phyloP scores from a whole-genome alignment of 441 rosid species.

The Populus hybrid region DNA sequence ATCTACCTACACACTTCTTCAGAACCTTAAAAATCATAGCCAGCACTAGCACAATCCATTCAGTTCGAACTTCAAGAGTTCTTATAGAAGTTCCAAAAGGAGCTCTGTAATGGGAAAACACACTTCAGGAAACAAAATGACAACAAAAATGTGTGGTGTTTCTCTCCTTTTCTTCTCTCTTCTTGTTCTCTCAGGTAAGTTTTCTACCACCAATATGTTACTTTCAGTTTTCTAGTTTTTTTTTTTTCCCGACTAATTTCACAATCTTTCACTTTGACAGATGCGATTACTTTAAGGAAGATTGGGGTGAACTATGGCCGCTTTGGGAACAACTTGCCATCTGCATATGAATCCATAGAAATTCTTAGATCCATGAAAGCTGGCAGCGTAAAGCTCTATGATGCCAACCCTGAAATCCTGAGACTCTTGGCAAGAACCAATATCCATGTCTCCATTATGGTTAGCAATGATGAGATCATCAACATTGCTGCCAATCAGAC shows the following conservation, averaged over 20 bases:
- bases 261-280: slow-evolving; percentile 18
- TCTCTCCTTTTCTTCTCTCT: slow-evolving; percentile 14
- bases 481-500: slow-evolving; percentile 44
- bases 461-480: slow-evolving; percentile 56
- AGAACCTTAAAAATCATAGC: slow-evolving; percentile 21
- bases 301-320: slow-evolving; percentile 81
- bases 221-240: not conserved
- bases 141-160: not conserved
- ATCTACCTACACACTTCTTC: slow-evolving; percentile 6
- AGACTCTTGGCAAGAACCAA: slow-evolving; percentile 53
- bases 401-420: slow-evolving; percentile 59
- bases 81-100: not conserved
- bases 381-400: slow-evolving; percentile 58
- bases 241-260: not conserved
- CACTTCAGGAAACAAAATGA: not conserved
- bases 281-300: slow-evolving; percentile 34
- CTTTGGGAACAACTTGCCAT: slow-evolving; percentile 68
- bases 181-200: slow-evolving; percentile 31
- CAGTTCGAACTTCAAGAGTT: not conserved
- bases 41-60: not conserved
- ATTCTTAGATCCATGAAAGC: slow-evolving; percentile 52
- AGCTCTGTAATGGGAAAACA: slow-evolving; percentile 4
- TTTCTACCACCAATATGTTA: not conserved
- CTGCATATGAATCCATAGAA: slow-evolving; percentile 51
- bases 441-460: slow-evolving; percentile 59